Evolutionary conservation across 2,329 filamentous ascomycete genomes (phyloP).

Genomic region (Sporothrix inflata): DNA sequence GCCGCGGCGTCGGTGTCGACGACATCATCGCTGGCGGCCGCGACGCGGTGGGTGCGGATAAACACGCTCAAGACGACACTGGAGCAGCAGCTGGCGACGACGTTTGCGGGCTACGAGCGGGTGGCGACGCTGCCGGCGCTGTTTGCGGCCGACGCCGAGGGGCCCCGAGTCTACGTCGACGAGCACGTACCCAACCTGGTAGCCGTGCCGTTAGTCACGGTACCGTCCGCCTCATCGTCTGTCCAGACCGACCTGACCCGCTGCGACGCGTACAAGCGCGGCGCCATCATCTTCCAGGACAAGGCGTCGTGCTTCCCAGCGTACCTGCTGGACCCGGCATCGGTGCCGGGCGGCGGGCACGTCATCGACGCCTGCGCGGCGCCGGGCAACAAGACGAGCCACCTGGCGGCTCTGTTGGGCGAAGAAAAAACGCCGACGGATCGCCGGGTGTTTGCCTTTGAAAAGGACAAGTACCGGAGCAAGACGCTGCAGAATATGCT

Average conservation of each 20-base stretch:
- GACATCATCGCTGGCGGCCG: conserved; percentile 56
- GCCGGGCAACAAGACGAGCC: conserved; percentile 96
- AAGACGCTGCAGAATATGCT: conserved; percentile 85
- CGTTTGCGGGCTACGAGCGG: conserved; percentile 67
- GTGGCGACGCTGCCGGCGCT: conserved; percentile 62
- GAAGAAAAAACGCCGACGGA: conserved; percentile 34
- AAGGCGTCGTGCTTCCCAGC: conserved; percentile 98
- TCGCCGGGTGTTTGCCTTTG: conserved; percentile 71
- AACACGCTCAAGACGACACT: conserved; percentile 77
- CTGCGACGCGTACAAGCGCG: conserved; percentile 71
- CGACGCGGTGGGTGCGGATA: conserved; percentile 90
- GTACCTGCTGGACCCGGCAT: conserved; percentile 73
- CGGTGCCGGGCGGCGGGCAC: conserved; percentile 61
- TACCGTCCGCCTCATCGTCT: conserved; percentile 41
- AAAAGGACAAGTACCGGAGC: conserved; percentile 72
- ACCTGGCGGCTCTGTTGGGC: conserved; percentile 75
- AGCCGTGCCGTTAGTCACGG: conserved; percentile 62
- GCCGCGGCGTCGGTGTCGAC: conserved; percentile 67
- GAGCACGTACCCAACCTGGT: conserved; percentile 80
- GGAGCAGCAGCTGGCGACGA: conserved; percentile 71
- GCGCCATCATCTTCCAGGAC: conserved; percentile 87
- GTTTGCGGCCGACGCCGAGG: conserved; percentile 40
- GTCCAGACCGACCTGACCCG: conserved; percentile 71
- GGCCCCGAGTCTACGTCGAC: conserved; percentile 67
- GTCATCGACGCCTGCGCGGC: conserved; percentile 93